A percentile compares a stretch with the other conserved stretches of the same genome.
phyloP scores from a whole-genome alignment of 179 eudicot genomes.

The Nepenthes alata region DNA sequence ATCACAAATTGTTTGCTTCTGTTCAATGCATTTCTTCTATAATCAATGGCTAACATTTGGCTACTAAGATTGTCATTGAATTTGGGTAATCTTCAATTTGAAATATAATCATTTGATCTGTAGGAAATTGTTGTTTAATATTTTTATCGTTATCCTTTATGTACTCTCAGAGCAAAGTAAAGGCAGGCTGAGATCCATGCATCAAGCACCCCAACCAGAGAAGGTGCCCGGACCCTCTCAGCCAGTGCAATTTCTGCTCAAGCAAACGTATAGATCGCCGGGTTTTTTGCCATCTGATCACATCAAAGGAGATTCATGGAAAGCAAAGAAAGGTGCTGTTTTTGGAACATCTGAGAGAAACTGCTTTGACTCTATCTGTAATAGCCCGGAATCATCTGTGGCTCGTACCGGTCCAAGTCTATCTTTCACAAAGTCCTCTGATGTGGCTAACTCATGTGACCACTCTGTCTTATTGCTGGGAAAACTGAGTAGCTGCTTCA shows the following conservation, averaged over 20 bases:
- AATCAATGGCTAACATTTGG: neutral
- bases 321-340: slow-evolving; percentile 19
- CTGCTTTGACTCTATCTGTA: slow-evolving; percentile 19
- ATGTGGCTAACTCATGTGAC: slow-evolving; percentile 33
- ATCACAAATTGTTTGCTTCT: too few relatives aligned
- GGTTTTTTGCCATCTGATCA: slow-evolving; percentile 20
- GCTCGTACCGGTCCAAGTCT: slow-evolving; percentile 27
- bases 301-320: slow-evolving; percentile 26
- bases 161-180: slow-evolving; percentile 30
- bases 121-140: neutral
- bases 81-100: slow-evolving; percentile 1
- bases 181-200: slow-evolving; percentile 19
- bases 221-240: slow-evolving; percentile 28
- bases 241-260: slow-evolving; percentile 15
- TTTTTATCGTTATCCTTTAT: neutral
- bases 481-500: slow-evolving; percentile 23
- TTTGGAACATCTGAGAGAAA: slow-evolving; percentile 19
- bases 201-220: slow-evolving; percentile 26
- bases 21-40: neutral
- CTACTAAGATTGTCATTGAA: slow-evolving; percentile 2
- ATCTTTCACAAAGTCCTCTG: slow-evolving; percentile 23
- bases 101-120: neutral
- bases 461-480: slow-evolving; percentile 31
- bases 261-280: slow-evolving; percentile 23
- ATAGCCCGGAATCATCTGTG: slow-evolving; percentile 16